These are phyloP conservation scores for Knufia fluminis DNA, from an alignment of 2,329 filamentous ascomycete genomes.

Conservation along the genomic window DNA sequence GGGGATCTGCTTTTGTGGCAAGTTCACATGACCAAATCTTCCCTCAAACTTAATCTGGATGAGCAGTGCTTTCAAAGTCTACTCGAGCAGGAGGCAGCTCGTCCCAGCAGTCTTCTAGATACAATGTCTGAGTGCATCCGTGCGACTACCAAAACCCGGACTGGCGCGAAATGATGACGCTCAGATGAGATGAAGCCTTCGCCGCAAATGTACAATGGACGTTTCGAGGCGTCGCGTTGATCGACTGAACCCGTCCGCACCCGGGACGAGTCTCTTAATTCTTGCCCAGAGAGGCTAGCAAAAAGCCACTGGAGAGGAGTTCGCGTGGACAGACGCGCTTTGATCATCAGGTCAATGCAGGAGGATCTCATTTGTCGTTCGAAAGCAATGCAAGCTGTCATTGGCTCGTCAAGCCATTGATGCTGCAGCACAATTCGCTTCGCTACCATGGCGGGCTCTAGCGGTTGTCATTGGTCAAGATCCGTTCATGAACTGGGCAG, in stretches of 20 bases:
- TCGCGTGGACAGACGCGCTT: slow-evolving; percentile 3
- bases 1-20: too few species aligned
- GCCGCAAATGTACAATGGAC: neutral
- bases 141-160: too few species aligned
- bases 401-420: neutral
- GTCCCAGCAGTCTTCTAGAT: too few species aligned
- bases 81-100: too few species aligned
- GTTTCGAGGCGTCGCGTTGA: neutral
- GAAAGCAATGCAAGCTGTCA: neutral
- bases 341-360: slow-evolving; percentile 6
- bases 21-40: too few species aligned
- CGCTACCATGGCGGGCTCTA: neutral
- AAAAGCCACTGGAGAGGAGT: neutral
- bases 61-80: too few species aligned
- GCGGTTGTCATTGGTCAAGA: neutral
- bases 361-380: neutral
- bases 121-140: too few species aligned
- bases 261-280: too few species aligned
- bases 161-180: neutral
- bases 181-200: neutral
- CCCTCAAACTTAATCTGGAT: too few species aligned
- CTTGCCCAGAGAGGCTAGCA: slow-evolving; percentile 1
- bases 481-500: neutral
- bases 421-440: neutral
- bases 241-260: neutral